These are phyloP conservation scores for Gossypium schwendimanii DNA, from an alignment of 441 rosid species.

Conservation along the genomic window DNA sequence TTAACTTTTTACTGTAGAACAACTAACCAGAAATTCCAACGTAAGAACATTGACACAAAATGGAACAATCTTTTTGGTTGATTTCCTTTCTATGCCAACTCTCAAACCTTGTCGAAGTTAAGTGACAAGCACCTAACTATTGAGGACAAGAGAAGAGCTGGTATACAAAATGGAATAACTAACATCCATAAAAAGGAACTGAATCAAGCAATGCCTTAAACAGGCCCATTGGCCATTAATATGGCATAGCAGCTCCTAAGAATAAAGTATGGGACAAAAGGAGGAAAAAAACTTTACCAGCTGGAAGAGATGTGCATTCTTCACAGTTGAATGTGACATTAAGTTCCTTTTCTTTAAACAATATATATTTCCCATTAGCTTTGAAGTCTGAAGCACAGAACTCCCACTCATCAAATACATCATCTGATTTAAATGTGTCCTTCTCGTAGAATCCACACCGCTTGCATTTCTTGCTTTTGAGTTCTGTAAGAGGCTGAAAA, in stretches of 20 bases:
- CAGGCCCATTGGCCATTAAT: background rate
- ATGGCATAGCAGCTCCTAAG: background rate
- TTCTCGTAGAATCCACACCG: constrained; percentile 79
- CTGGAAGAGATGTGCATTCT: constrained; percentile 31
- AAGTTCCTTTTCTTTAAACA: constrained; percentile 44
- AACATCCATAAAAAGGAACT: background rate
- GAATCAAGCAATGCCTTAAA: background rate
- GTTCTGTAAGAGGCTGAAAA: constrained; percentile 62
- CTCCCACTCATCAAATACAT: constrained; percentile 80
- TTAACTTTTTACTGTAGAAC: background rate
- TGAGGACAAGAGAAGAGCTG: background rate
- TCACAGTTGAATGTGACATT: constrained; percentile 63
- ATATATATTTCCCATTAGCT: constrained; percentile 44
- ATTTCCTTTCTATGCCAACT: background rate
- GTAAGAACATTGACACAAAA: background rate
- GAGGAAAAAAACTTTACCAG: constrained; percentile 31
- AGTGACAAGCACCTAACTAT: background rate
- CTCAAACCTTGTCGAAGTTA: background rate
- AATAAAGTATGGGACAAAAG: background rate
- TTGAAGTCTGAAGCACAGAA: constrained; percentile 73
- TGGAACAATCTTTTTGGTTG: background rate
- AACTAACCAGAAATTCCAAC: background rate
- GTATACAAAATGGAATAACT: background rate
- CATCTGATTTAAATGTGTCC: constrained; percentile 53
- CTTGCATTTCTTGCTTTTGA: constrained; percentile 62